These are phyloP conservation scores for Fusarium sarcochroum DNA, from an alignment of 2,329 filamentous ascomycete species.

Conservation along the genomic window DNA sequence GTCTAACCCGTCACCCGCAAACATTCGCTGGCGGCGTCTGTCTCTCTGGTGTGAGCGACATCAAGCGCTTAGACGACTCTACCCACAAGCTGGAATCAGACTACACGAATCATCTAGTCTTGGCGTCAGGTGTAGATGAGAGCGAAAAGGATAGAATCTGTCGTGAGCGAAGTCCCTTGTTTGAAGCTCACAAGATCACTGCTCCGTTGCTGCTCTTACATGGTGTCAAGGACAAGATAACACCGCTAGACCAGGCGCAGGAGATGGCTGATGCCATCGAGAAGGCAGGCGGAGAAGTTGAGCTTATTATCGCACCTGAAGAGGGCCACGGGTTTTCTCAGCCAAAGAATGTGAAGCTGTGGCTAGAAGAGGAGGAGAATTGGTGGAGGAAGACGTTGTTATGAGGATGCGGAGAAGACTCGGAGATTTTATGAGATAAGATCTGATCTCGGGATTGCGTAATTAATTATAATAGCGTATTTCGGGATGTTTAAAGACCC, in stretches of 20 bases:
- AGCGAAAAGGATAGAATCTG: conserved; percentile 60
- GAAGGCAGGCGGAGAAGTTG: conserved; percentile 59
- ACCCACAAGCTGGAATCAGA: conserved; percentile 71
- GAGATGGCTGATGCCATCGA: conserved; percentile 64
- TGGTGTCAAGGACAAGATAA: conserved; percentile 68
- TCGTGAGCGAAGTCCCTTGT: conserved; percentile 63
- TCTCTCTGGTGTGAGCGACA: conserved; percentile 65
- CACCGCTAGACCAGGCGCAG: conserved; percentile 69
- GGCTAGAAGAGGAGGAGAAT: conserved; percentile 60
- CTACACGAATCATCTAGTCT: conserved; percentile 63
- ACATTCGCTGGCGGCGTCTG: conserved; percentile 65
- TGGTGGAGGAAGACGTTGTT: conserved; percentile 63
- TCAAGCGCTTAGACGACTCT: conserved; percentile 60
- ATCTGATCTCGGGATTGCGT: background rate
- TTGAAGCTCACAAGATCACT: conserved; percentile 62
- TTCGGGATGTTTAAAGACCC: background rate
- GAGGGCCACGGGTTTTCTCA: conserved; percentile 66
- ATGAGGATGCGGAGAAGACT: conserved; percentile 4
- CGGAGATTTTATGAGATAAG: background rate
- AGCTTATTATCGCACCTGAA: conserved; percentile 62
- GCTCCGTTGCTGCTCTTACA: conserved; percentile 69
- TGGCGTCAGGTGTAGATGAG: conserved; percentile 52
- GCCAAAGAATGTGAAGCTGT: conserved; percentile 56
- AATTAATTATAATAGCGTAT: background rate
- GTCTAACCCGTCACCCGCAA: conserved; percentile 60